Base-by-base conservation (phyloP, 2,329 filamentous ascomycete species). In the Pyrenophora seminiperda region DNA sequence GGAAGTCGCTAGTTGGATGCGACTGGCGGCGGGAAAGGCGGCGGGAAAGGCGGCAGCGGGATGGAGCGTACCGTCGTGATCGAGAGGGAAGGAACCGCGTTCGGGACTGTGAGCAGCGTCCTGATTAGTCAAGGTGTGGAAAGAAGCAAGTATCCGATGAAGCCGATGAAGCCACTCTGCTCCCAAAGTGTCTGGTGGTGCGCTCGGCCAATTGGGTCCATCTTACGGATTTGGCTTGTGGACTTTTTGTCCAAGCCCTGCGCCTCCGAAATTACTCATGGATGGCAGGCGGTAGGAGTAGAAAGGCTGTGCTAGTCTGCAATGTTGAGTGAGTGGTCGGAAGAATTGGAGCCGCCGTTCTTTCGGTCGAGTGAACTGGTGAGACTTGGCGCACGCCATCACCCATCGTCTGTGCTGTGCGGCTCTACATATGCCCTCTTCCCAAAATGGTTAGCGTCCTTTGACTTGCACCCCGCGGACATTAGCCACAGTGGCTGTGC, bases 61-160 rank as follows among this genome's bases (percentile, higher is more conserved):
- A 20, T 7, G 17, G 30, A 45, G 51, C 68, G 41, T 76, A 86
- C 84, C 91, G 73, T 96, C 91, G 66, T 97, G 92, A 74, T 97
- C 93, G 47, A 97, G 84, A n/a, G 93, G 93, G 69, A 97, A 97
- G 65, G 90, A 95, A 47, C 93, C 93, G 65, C 92, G 86, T 73
- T 97, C 89, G 4, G 93, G 93, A 49, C 90, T 94, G 61, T 22
- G 37, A n/a, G 49, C 38, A 17, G 5, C 17, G 1, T 15, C 7
- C 14, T 15, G 33, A 19, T 67, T 39, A 65, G 58, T 41, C 4
- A n/a, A 2, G 14, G 5, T 20, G 13, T 14, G 1, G 0, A 24
- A 24, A 27, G 5, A 27, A 11, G 20, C 3, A 3, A 7, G 4
- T n/a, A n/a, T 48, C 22, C 24, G n/a, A n/a, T n/a, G n/a, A n/a